Evolutionary conservation across 179 eudicot species (phyloP).

Genomic region (Gypsophila paniculata): DNA sequence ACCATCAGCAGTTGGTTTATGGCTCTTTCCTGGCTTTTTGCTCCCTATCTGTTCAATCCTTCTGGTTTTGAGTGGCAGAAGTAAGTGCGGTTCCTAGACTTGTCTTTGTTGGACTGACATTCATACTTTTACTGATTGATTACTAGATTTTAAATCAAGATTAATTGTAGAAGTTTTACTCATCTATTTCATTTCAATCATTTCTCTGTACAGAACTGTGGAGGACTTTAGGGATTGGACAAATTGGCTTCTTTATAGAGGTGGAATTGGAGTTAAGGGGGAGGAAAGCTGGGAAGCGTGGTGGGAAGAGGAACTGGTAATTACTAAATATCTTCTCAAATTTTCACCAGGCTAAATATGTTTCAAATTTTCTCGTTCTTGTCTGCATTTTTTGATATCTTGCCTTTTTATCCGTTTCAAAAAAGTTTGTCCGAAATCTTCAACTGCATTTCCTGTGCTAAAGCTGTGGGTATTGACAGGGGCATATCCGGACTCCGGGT

Average conservation of each 20-base stretch:
- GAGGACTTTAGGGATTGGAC: slow-evolving; percentile 99
- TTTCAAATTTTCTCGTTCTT: background rate
- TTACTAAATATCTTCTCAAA: slow-evolving; percentile 4
- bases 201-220: slow-evolving; percentile 51
- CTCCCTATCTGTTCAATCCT: slow-evolving; percentile 95
- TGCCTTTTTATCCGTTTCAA: background rate
- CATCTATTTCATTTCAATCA: background rate
- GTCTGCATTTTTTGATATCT: background rate
- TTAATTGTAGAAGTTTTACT: background rate
- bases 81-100: slow-evolving; percentile 38
- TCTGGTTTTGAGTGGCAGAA: slow-evolving; percentile 99
- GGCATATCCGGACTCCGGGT: slow-evolving; percentile 68
- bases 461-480: slow-evolving; percentile 42
- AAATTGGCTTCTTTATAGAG: slow-evolving; percentile 97
- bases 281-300: slow-evolving; percentile 99
- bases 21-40: slow-evolving; percentile 94
- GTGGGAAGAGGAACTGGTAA: slow-evolving; percentile 99
- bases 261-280: slow-evolving; percentile 96
- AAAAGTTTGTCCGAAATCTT: background rate
- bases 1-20: slow-evolving; percentile 93
- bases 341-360: slow-evolving; percentile 5
- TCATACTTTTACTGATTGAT: background rate
- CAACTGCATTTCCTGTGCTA: slow-evolving; percentile 14
- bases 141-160: background rate
- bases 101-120: background rate